Base-by-base conservation (phyloP, 345 rosid species). In the Hevea brasiliensis region DNA sequence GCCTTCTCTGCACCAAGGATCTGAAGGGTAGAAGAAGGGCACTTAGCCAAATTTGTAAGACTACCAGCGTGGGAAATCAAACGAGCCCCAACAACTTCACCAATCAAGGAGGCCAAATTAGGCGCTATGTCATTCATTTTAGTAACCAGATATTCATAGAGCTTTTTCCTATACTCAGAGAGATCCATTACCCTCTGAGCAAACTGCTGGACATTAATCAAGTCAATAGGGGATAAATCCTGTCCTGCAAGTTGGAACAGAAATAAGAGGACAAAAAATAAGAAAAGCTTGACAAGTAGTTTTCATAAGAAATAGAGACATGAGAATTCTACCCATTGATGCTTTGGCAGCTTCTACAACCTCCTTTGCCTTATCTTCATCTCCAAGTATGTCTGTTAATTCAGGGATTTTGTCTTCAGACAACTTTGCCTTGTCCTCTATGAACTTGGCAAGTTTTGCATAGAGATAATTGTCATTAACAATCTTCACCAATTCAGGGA, bases 21-120 rank as follows among this genome's bases (percentile, higher is more conserved):
- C 86, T 92, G 98, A 73, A 95, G 98, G 21, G 99, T 95, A 29
- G 99, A 95, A 83, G 99, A 90, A 65, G 99, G 98, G 81, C 97
- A 92, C 76, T 95, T 95, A 0, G 99, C 99, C 81, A 92, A 88
- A 84, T 93, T 92, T 15, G 96, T 91, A 58, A 95, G 94, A 88
- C 98, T 95, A 54, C 99, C 97, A 20, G 99, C 99, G 80, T 95
- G 99, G 45, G 99, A 95, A 59, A 95, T 95, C 84, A 92, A 72
- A 60, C 97, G 89, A 26, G 99, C 99, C 27, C 89, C 99, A 51
- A 95, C 97, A 75, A 92, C 85, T 67, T 95, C 97, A 60, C 99
- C 98, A 29, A 95, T 89, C 87, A 95, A 84, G 35, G 98, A 89
- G 14, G 97, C 92, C 80, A 95, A 75, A 80, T 95, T 92, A 26